These are phyloP conservation scores for Astrocystis sublimbata DNA, from an alignment of 495 filamentous ascomycete species.

Conservation along the genomic window DNA sequence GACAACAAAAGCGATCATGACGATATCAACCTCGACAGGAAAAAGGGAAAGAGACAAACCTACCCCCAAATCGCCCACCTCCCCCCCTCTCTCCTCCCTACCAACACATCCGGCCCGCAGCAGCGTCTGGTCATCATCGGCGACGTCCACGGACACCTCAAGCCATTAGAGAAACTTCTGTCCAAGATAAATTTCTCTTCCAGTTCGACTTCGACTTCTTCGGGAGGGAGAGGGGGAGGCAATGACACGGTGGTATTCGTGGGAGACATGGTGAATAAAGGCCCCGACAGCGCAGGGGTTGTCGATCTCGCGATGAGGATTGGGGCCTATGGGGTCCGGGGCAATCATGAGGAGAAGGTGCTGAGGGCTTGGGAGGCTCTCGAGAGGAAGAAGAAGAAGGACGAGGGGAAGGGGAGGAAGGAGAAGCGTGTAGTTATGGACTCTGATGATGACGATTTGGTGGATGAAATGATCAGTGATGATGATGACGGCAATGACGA, in stretches of 20 bases:
- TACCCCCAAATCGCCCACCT: constrained; percentile 34
- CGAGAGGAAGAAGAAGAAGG: constrained; percentile 19
- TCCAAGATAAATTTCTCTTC: constrained; percentile 63
- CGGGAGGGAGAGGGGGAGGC: too few relatives aligned
- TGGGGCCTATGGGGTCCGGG: constrained; percentile 76
- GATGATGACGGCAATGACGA: too few relatives aligned
- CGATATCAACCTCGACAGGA: too few relatives aligned
- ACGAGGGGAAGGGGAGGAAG: constrained; percentile 10
- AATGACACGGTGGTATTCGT: constrained; percentile 78
- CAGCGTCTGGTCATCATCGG: constrained; percentile 70
- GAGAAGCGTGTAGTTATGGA: constrained; percentile 3
- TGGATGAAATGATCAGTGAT: too few relatives aligned
- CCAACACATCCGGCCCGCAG: constrained; percentile 28
- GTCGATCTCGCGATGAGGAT: constrained; percentile 69
- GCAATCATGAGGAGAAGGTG: constrained; percentile 90
- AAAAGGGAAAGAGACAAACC: too few relatives aligned
- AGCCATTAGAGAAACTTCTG: constrained; percentile 66
- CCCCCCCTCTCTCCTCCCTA: constrained; percentile 38
- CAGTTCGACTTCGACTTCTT: too few relatives aligned
- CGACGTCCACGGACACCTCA: constrained; percentile 85
- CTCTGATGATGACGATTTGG: too few relatives aligned
- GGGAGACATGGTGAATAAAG: constrained; percentile 87
- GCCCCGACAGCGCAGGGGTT: constrained; percentile 79
- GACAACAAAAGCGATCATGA: background rate
- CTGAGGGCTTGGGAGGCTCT: constrained; percentile 44